Evolutionary conservation across 2,329 filamentous ascomycete species (phyloP).

Genomic region (Raffaelea albimanens): DNA sequence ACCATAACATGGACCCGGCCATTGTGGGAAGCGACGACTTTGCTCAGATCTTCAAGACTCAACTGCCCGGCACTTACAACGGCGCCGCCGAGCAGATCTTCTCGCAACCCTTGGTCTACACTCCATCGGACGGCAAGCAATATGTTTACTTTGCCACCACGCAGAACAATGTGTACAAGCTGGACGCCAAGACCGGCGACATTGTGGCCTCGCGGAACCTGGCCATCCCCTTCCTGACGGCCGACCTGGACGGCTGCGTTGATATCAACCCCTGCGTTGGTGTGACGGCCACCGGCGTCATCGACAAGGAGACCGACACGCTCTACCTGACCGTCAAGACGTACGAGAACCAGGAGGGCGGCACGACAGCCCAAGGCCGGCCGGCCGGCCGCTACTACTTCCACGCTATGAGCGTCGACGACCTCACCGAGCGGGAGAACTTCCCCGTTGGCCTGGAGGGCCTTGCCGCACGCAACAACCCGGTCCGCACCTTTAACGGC

Average conservation of each 20-base stretch:
- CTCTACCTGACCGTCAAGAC: constrained; percentile 41
- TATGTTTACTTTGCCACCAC: constrained; percentile 40
- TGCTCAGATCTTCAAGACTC: constrained; percentile 42
- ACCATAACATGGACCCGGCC: constrained; percentile 55
- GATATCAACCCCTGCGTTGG: constrained; percentile 38
- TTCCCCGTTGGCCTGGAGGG: constrained; percentile 35
- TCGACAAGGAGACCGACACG: constrained; percentile 38
- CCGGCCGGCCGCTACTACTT: constrained; percentile 33
- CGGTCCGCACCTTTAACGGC: constrained; percentile 32
- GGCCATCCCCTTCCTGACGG: constrained; percentile 34
- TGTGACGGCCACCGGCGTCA: constrained; percentile 39
- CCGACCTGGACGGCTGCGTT: constrained; percentile 35
- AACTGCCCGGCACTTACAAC: constrained; percentile 42
- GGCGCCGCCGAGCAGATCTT: constrained; percentile 41
- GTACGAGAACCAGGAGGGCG: constrained; percentile 27
- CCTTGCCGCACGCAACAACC: constrained; percentile 33
- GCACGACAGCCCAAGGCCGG: constrained; percentile 25
- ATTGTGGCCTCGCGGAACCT: constrained; percentile 31
- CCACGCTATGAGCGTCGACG: constrained; percentile 35
- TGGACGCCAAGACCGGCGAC: constrained; percentile 34
- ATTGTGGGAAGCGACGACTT: constrained; percentile 46
- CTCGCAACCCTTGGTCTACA: constrained; percentile 40
- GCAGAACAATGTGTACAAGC: constrained; percentile 40
- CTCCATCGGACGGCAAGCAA: constrained; percentile 28
- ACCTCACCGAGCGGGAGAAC: constrained; percentile 27